Evolutionary conservation across 2,329 filamentous ascomycete species (phyloP), one percentile per base, ranked within the genome.

Genomic region (Epichloe festucae): DNA sequence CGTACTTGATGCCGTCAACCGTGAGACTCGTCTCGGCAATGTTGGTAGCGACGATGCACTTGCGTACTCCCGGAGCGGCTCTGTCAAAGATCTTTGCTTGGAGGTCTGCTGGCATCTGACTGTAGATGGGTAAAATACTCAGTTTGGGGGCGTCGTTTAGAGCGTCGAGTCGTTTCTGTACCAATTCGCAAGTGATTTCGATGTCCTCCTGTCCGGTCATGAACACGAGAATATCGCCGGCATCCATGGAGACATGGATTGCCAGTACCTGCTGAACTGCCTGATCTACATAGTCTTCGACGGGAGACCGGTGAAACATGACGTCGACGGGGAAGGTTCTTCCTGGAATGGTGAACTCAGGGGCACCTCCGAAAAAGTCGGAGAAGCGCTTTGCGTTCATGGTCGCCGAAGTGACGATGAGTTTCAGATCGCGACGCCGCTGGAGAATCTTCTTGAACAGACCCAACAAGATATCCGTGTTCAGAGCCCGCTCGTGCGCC

Each of bases 201-300:
- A 98, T 98, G 63, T 98, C 93, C 69, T 98, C 94, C 66, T 97
- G 93, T 11, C 93, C 93, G 0, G 94, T 98, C 93, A 98, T 98
- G 68, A 98, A 98, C 8, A 98, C 91, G 8, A 98, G 73, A 52
- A 98, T 97, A 68, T 98, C 93, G 12, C 93, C 93, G 0, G 82
- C 70, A 0, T 88, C 88, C 75, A 97, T 94, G 0, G 90, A 95
- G 11, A 98, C 90, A 61, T 98, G 93, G 49, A 98, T 97, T 1
- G 89, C 85, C 46, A 98, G 76, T 40, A 96, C 87, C 67, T 97
- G 93, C 63, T 96, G 93, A 49, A 98, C 93, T 2, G 94, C 89
- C 59, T 89, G 89, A 62, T 98, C 94, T 34, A 98, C 93, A 59
- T 98, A 98, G 65, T 98, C 93, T 64, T 97, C 93, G 55, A 94